These are phyloP conservation scores for Globisporangium parvum DNA, from an alignment of 352 stramenopile species.

Conservation along the genomic window DNA sequence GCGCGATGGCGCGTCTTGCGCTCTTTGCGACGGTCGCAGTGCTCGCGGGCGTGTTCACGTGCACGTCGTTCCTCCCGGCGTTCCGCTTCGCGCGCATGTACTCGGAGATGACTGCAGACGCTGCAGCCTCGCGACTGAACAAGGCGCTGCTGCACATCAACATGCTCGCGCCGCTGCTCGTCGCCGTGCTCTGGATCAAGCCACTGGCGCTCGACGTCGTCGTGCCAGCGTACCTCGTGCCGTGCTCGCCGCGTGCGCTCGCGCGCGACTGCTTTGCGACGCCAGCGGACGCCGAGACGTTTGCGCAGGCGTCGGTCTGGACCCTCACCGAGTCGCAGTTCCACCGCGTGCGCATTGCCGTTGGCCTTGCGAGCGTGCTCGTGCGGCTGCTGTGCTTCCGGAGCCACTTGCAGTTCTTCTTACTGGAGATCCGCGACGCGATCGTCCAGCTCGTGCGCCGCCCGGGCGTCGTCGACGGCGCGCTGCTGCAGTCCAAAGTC, in stretches of 20 bases:
- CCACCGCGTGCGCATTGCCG: conserved; percentile 39
- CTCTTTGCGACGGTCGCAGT: conserved; percentile 33
- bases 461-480: conserved; percentile 45
- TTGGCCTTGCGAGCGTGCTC: conserved; percentile 39
- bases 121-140: conserved; percentile 16
- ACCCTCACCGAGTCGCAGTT: conserved; percentile 51
- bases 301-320: conserved; percentile 9
- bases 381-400: conserved; percentile 56
- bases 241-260: conserved; percentile 34
- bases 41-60: conserved; percentile 47
- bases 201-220: conserved; percentile 37
- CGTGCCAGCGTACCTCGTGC: conserved; percentile 39
- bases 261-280: conserved; percentile 50
- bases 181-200: conserved; percentile 50
- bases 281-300: conserved; percentile 19
- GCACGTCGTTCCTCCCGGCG: conserved; percentile 58
- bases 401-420: conserved; percentile 63
- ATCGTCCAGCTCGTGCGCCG: conserved; percentile 53
- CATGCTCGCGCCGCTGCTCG: conserved; percentile 55
- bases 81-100: conserved; percentile 83
- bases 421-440: conserved; percentile 66
- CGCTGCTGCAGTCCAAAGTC: conserved; percentile 59
- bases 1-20: conserved; percentile 16
- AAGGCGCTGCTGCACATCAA: conserved; percentile 69
- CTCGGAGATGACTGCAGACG: conserved; percentile 52